A percentile compares a stretch with the other conserved stretches of the same genome.
phyloP scores from a whole-genome alignment of 805 yeast genomes.

The Candida vartiovaarae region DNA sequence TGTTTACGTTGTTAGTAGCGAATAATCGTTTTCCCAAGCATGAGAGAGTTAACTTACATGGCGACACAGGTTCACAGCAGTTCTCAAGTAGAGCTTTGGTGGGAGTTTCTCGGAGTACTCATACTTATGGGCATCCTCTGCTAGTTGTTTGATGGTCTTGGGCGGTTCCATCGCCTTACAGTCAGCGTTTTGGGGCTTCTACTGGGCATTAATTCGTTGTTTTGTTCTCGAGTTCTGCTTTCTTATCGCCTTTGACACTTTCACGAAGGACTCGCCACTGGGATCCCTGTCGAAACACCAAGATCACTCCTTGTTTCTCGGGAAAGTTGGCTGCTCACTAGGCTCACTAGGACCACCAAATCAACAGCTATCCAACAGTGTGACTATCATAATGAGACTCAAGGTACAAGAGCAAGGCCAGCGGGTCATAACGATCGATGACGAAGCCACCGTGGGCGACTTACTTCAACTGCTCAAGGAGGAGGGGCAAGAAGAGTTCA shows the following conservation, averaged over 20 bases:
- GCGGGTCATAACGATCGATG: conserved; percentile 30
- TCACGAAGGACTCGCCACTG: too few relatives aligned
- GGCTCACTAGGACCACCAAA: too few relatives aligned
- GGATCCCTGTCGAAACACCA: too few relatives aligned
- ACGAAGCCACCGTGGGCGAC: conserved; percentile 29
- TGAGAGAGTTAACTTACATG: conserved; percentile 26
- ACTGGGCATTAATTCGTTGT: too few relatives aligned
- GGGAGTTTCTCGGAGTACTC: conserved; percentile 46
- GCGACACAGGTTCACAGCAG: conserved; percentile 39
- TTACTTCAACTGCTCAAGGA: conserved; percentile 20
- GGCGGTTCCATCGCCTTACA: conserved; percentile 3
- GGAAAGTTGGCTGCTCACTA: too few relatives aligned
- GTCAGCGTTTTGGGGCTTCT: too few relatives aligned
- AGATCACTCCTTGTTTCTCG: too few relatives aligned
- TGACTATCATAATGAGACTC: conserved; percentile 27
- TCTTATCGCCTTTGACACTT: too few relatives aligned
- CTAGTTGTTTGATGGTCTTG: conserved; percentile 29
- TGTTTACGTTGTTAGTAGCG: conserved; percentile 1
- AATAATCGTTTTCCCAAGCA: too few relatives aligned
- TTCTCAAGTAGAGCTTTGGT: conserved; percentile 46
- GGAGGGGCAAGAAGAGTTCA: conserved; percentile 2
- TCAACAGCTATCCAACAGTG: too few relatives aligned
- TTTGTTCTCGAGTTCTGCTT: too few relatives aligned
- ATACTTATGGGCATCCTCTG: conserved; percentile 44
- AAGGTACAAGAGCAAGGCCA: conserved; percentile 27